A percentile compares a stretch with the other conserved stretches of the same genome.
Conservation (phyloP, 257 asterid species). For the Cruciata laevipes region DNA sequence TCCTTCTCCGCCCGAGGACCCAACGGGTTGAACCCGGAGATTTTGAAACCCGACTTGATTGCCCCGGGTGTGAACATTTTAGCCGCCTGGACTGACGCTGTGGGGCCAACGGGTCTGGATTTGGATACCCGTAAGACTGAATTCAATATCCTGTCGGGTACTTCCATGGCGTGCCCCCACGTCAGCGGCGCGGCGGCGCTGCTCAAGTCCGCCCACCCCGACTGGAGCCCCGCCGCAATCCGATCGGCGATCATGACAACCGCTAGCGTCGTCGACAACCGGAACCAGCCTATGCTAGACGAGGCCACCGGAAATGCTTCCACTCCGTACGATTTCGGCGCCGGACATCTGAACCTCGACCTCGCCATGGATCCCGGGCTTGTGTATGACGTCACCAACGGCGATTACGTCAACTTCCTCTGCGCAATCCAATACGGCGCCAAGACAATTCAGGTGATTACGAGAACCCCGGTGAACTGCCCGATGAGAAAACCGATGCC, state of each 20-base stretch:
- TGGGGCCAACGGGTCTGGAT: constrained; percentile 87
- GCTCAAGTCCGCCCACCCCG: constrained; percentile 94
- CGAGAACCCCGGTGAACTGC: constrained; percentile 59
- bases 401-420: constrained; percentile 67
- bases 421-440: constrained; percentile 81
- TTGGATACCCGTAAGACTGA: constrained; percentile 63
- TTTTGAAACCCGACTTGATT: constrained; percentile 77
- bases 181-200: constrained; percentile 96
- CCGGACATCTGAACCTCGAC: constrained; percentile 83
- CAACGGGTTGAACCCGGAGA: constrained; percentile 79
- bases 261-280: constrained; percentile 49
- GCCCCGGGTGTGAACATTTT: constrained; percentile 93
- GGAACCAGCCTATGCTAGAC: constrained; percentile 46
- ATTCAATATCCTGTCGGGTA: constrained; percentile 83
- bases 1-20: constrained; percentile 92
- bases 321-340: constrained; percentile 75
- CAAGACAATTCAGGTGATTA: constrained; percentile 85
- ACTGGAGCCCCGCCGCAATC: constrained; percentile 92
- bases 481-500: constrained; percentile 69
- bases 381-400: constrained; percentile 57
- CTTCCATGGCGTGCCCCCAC: constrained; percentile 98
- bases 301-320: constrained; percentile 70
- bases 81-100: constrained; percentile 92
- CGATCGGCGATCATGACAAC: constrained; percentile 98
- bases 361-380: constrained; percentile 90